Base-by-base conservation (phyloP, 2,329 filamentous ascomycete species). In the Fusarium buxicola region DNA sequence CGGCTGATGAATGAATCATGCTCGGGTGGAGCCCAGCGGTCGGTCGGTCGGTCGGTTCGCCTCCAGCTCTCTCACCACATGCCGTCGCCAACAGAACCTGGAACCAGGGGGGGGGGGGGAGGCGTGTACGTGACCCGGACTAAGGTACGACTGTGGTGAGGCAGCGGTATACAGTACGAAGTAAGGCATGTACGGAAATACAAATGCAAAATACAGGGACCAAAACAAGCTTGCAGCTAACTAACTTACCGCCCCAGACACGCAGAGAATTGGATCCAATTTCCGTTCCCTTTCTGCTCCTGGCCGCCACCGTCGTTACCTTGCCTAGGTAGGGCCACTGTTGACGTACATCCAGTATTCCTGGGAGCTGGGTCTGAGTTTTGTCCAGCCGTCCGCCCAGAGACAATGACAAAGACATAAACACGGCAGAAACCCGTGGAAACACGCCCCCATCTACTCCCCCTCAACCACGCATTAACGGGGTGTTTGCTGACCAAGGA, bases 1-100 rank as follows among this genome's bases (percentile, higher is more conserved):
- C 65, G 66, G 66, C 69, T 69, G 66, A 69, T 71, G 69, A 71
- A 71, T 71, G 69, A 71, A 71, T 71, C 69, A 71, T 71, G 68
- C 58, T 60, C 60, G 40, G 56, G 69, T 70, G 69, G 69, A 70
- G 60, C 64, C 58, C 52, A 53, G 60, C n/a, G n/a, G n/a, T n/a
- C n/a, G n/a, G n/a, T n/a, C 52, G 57, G 53, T 58, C 55, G 55
- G 68, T 59, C 62, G 53, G 66, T 69, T 70, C 68, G 69, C 69
- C 69, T 71, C 69, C 58, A 61, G 61, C 62, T 55, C 39, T 48
- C 58, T 46, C 62, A 65, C 57, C 61, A 65, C 61, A 61, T 63
- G 34, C 61, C 61, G 45, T 39, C 38, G 44, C 54, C 48, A 44
- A 28, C 40, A n/a, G 15, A 24, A 44, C 15, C 21, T 55, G 35